These are phyloP conservation scores for Wickerhamomyces bovis DNA, from an alignment of 805 yeast genomes.

Conservation along the genomic window DNA sequence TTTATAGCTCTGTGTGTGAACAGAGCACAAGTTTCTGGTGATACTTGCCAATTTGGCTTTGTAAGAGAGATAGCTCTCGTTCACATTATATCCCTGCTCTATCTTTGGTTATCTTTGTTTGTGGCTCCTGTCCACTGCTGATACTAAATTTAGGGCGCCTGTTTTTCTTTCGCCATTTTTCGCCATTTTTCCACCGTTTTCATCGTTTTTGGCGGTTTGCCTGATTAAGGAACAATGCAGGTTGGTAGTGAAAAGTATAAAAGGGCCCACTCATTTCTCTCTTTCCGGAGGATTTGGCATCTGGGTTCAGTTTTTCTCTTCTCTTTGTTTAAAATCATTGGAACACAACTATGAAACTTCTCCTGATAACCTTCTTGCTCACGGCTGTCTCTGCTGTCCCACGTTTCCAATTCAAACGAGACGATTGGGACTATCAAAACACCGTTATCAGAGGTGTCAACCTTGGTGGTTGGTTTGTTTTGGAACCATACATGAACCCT, in stretches of 20 bases:
- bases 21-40: too few species aligned
- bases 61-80: too few species aligned
- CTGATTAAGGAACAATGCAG: background rate
- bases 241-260: background rate
- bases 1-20: background rate
- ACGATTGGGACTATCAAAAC: slow-evolving; percentile 17
- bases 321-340: background rate
- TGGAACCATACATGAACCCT: slow-evolving; percentile 70
- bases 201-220: background rate
- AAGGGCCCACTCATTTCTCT: background rate
- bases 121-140: too few species aligned
- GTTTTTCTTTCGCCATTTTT: too few species aligned
- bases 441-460: slow-evolving; percentile 37
- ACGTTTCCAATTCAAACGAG: background rate
- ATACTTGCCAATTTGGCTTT: too few species aligned
- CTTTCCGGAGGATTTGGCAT: background rate
- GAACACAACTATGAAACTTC: background rate
- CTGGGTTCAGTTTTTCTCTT: background rate
- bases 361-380: background rate
- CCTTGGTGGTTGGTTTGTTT: slow-evolving; percentile 68
- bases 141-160: too few species aligned
- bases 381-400: background rate
- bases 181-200: too few species aligned
- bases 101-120: too few species aligned
- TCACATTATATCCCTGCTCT: too few species aligned